Base-by-base conservation (phyloP, 305 asterid species). In the Ilex paraguariensis region DNA sequence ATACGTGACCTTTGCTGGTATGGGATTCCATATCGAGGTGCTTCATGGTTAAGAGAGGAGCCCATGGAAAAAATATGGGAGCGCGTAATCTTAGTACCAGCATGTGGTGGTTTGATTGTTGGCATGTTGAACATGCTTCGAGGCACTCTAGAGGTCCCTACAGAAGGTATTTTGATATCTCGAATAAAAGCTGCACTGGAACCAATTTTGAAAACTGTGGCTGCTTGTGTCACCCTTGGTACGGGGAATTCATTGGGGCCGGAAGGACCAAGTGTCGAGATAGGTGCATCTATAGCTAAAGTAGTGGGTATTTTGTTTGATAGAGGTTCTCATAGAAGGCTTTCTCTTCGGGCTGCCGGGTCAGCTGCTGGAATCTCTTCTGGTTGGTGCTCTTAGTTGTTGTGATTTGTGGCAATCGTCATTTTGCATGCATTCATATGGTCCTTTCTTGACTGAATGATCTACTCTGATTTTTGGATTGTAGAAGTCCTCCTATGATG, bases 191-290 rank as follows among this genome's bases (percentile, higher is more conserved):
- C 82, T 44, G 72, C 86, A 31, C 70, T 84, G 54, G 79, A 79
- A 71, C 97, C 97, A 33, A 42, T 89, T 74, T 77, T 89, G 56
- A 89, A 85, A 79, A 77, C 94, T 45, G 60, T 77, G 70, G 95
- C 98, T 55, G 94, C 97, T 84, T 92, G 97, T 70, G 84, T 84
- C 74, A 92, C 98, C 32, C 65, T 92, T 66, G 98, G 98, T 64
- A 89, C 98, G 11, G 97, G 98, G 55, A 92, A 89, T 72, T 87
- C 98, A 2, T 75, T 92, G 74, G 98, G 98, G 71, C 98, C 98
- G 28, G 98, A 92, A 86, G 98, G 98, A 62, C 98, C 98, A 12
- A 92, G 97, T 66, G 97, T 92, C 42, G 98, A 92, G 75, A 89
- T 89, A 64, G 96, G 97, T 54, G 84, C 80, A 46, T 85, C 95